Conservation (phyloP, 169 alveolate species). For the Plasmodium fragile region DNA sequence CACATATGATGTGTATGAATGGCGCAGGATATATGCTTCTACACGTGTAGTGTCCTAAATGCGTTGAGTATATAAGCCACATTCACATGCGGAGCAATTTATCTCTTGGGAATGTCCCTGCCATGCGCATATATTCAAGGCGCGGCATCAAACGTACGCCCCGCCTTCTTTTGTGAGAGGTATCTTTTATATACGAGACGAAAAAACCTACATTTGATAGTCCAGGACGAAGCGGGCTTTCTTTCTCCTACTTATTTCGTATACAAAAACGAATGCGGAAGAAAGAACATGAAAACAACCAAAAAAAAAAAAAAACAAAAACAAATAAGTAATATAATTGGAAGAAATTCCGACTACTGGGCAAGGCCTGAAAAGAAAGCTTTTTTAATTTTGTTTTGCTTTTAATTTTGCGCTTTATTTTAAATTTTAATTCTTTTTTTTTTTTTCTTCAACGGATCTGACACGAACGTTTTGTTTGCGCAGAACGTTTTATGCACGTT, state of each 20-base stretch:
- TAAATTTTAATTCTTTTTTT: not conserved
- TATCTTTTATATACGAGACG: not conserved
- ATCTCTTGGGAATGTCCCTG: not conserved
- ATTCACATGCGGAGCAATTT: not conserved
- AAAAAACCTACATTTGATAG: not conserved
- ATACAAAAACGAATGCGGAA: not conserved
- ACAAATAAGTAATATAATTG: not conserved
- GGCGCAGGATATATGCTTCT: not conserved
- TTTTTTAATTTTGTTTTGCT: not conserved
- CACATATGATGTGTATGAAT: not conserved
- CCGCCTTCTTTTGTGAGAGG: not conserved
- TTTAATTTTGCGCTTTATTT: not conserved
- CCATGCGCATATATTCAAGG: not conserved
- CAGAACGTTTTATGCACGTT: not conserved
- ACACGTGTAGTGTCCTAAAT: not conserved
- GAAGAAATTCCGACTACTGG: not conserved
- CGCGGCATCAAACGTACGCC: not conserved
- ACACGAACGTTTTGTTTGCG: not conserved
- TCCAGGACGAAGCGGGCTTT: not conserved
- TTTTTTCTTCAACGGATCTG: not conserved
- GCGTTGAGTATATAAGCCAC: not conserved
- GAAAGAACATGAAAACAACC: not conserved
- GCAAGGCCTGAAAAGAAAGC: not conserved
- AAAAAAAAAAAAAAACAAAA: not conserved
- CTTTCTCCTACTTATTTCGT: not conserved